A percentile compares a stretch with the other conserved stretches of the same genome.
These are phyloP conservation scores for Medicago truncatula DNA, from an alignment of 306 rosid genomes.

Conservation along the genomic window MtrunA17r5.0-ANR NC_053045.1:20300001-20300500, in stretches of 20 bases:
- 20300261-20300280: slow-evolving; percentile 21
- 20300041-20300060: not conserved
- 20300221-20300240: slow-evolving; percentile 58
- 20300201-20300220: slow-evolving; percentile 69
- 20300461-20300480: slow-evolving; percentile 83
- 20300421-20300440: slow-evolving; percentile 84
- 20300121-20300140: slow-evolving; percentile 70
- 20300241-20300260: slow-evolving; percentile 52
- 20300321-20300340: slow-evolving; percentile 18
- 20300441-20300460: slow-evolving; percentile 90
- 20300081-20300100: not conserved
- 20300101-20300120: not conserved
- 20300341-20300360: slow-evolving; percentile 45
- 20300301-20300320: not conserved
- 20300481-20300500: slow-evolving; percentile 76
- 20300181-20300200: slow-evolving; percentile 76
- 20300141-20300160: slow-evolving; percentile 76
- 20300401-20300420: slow-evolving; percentile 63
- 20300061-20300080: not conserved
- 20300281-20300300: slow-evolving; percentile 10
- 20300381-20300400: slow-evolving; percentile 68
- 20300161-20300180: slow-evolving; percentile 75
- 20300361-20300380: slow-evolving; percentile 62
- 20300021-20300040: not conserved
- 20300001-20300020: not conserved